phyloP scores from a whole-genome alignment of 1,284 basidiomycete genomes.

The Tremellales sp. region DNA sequence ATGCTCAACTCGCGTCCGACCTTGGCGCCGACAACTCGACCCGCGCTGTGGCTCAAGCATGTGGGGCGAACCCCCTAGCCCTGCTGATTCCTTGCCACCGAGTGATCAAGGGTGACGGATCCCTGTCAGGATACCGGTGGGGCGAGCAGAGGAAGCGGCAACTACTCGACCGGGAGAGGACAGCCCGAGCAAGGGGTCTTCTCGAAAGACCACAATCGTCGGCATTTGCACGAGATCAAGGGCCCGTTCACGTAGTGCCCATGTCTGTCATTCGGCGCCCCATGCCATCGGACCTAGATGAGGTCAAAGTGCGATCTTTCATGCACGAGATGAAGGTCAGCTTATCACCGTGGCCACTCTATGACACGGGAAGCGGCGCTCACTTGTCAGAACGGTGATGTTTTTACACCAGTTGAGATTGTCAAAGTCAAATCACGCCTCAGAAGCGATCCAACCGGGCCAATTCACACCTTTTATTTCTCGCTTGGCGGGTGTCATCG shows the following conservation, averaged over 20 bases:
- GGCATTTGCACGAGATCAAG: constrained; percentile 26
- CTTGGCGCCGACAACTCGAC: background rate
- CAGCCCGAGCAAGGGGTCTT: too few species aligned
- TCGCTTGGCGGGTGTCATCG: constrained; percentile 50
- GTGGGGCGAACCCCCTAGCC: constrained; percentile 3
- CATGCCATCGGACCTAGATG: constrained; percentile 45
- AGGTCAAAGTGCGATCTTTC: constrained; percentile 46
- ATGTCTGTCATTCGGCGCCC: constrained; percentile 48
- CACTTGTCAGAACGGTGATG: constrained; percentile 38
- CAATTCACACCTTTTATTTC: constrained; percentile 43
- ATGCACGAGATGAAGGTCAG: constrained; percentile 49
- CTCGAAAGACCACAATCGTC: constrained; percentile 34
- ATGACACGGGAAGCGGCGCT: background rate
- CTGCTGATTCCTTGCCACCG: constrained; percentile 3
- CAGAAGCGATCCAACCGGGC: constrained; percentile 28
- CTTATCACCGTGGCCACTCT: background rate
- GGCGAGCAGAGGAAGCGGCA: constrained; percentile 4
- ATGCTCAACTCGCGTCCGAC: background rate
- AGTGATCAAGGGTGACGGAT: background rate
- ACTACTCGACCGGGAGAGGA: constrained; percentile 3
- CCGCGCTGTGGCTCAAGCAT: constrained; percentile 4
- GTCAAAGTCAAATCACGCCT: constrained; percentile 42
- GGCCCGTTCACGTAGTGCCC: constrained; percentile 42
- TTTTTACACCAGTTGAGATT: constrained; percentile 50
- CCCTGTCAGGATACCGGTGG: constrained; percentile 4